Evolutionary conservation across 2,329 filamentous ascomycete species (phyloP).

Genomic region (Pestalotiopsis sp.): DNA sequence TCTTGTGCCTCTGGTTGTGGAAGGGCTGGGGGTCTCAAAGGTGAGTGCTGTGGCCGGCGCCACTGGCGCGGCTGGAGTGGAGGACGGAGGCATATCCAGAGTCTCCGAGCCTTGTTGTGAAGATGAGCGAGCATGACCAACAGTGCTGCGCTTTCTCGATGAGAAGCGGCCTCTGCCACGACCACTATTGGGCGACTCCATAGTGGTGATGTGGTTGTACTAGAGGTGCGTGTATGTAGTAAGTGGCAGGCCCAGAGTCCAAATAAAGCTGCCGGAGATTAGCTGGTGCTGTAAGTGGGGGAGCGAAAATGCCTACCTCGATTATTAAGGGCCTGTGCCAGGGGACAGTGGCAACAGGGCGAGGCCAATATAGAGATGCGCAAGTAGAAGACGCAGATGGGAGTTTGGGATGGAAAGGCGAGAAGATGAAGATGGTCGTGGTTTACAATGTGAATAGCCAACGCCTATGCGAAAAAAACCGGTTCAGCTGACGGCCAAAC

Average conservation of each 20-base stretch:
- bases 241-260: neutral
- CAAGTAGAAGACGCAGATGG: neutral
- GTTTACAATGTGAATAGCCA: neutral
- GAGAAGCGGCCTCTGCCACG: conserved; percentile 30
- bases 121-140: conserved; percentile 22
- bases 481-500: neutral
- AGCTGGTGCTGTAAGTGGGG: conserved; percentile 34
- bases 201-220: conserved; percentile 15
- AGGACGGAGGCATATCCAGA: conserved; percentile 22
- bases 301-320: conserved; percentile 18
- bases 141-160: conserved; percentile 29
- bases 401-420: neutral
- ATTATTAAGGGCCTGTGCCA: neutral
- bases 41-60: conserved; percentile 26
- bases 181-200: conserved; percentile 30
- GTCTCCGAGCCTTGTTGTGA: conserved; percentile 24
- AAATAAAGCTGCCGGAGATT: conserved; percentile 28
- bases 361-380: neutral
- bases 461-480: neutral
- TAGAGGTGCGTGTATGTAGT: neutral
- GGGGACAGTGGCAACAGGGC: neutral
- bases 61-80: conserved; percentile 21
- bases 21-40: conserved; percentile 33
- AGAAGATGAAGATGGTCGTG: neutral
- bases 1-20: conserved; percentile 41